Conservation (phyloP, 2,329 filamentous ascomycete species). For the Zasmidium cellare region DNA sequence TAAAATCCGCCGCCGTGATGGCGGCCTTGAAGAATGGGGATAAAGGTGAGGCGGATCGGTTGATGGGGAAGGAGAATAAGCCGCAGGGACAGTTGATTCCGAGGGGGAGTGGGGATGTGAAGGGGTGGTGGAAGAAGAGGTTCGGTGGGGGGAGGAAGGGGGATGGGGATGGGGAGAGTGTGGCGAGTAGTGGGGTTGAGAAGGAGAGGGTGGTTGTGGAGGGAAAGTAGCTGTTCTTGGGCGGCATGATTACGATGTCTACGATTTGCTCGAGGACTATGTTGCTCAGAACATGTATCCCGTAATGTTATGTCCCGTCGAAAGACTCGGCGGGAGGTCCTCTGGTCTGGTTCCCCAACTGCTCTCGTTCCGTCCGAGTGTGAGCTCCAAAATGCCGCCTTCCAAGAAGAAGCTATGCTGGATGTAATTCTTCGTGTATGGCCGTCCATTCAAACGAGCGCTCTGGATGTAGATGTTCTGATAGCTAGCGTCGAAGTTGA, state of each 20-base stretch:
- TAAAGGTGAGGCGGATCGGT: slow-evolving; percentile 2
- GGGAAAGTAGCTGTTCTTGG: slow-evolving; percentile 1
- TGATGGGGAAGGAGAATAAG: slow-evolving; percentile 4
- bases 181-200: slow-evolving; percentile 7
- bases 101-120: neutral
- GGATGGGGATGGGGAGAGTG: slow-evolving; percentile 6
- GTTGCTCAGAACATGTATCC: slow-evolving; percentile 9
- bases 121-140: slow-evolving; percentile 12
- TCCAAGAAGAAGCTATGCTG: slow-evolving; percentile 46
- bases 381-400: slow-evolving; percentile 45
- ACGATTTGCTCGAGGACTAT: neutral
- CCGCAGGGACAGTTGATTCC: slow-evolving; percentile 1
- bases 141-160: neutral
- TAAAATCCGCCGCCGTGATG: slow-evolving; percentile 10
- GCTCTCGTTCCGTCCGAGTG: slow-evolving; percentile 43
- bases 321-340: slow-evolving; percentile 45
- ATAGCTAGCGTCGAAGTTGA: slow-evolving; percentile 45
- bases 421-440: slow-evolving; percentile 48
- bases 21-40: slow-evolving; percentile 7
- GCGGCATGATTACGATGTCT: neutral
- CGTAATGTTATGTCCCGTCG: slow-evolving; percentile 12
- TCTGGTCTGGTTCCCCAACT: slow-evolving; percentile 44
- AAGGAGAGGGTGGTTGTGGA: slow-evolving; percentile 1
- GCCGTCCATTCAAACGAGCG: slow-evolving; percentile 43
- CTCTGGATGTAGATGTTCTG: slow-evolving; percentile 47